These are phyloP conservation scores for Leishmania aethiopica DNA, from an alignment of 208 protist species.

Conservation along the genomic window DNA sequence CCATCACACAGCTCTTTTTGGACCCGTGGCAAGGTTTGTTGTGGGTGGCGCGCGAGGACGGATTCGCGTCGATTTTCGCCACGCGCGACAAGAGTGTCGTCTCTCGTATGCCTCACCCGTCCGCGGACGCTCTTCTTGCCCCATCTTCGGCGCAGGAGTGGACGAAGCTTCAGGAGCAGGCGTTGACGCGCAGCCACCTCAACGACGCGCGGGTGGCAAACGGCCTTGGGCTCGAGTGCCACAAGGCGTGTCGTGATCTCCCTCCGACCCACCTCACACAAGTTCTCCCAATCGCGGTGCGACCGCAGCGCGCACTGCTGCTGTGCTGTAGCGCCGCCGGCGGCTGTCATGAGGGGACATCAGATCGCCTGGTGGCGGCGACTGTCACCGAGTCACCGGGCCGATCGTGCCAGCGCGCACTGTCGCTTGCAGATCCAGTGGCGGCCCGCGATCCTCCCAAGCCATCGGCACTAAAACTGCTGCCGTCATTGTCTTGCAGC, in stretches of 20 bases:
- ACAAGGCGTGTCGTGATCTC: constrained; percentile 60
- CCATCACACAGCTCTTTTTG: constrained; percentile 67
- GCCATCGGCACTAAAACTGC: background rate
- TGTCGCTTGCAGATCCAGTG: background rate
- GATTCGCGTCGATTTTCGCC: constrained; percentile 71
- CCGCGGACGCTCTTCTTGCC: constrained; percentile 51
- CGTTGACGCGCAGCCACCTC: constrained; percentile 3
- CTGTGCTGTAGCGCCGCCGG: constrained; percentile 11
- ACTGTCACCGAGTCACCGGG: background rate
- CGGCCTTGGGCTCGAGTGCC: constrained; percentile 49
- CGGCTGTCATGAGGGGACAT: background rate
- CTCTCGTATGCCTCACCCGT: constrained; percentile 72
- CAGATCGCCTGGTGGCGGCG: background rate
- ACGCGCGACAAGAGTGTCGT: constrained; percentile 68
- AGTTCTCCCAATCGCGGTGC: constrained; percentile 47
- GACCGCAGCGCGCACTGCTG: constrained; percentile 38
- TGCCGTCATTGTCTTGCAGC: background rate
- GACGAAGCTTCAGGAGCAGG: constrained; percentile 44
- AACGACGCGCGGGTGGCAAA: constrained; percentile 11
- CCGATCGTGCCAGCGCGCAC: background rate
- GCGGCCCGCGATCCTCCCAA: background rate
- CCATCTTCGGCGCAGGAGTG: constrained; percentile 52
- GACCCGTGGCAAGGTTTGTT: constrained; percentile 53
- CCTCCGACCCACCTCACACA: constrained; percentile 55
- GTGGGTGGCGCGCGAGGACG: constrained; percentile 82